Percentiles rank a stretch among this genome's conserved stretches.
phyloP scores from a whole-genome alignment of 2,329 filamentous ascomycete species.

The Macrophomina tecta region DNA sequence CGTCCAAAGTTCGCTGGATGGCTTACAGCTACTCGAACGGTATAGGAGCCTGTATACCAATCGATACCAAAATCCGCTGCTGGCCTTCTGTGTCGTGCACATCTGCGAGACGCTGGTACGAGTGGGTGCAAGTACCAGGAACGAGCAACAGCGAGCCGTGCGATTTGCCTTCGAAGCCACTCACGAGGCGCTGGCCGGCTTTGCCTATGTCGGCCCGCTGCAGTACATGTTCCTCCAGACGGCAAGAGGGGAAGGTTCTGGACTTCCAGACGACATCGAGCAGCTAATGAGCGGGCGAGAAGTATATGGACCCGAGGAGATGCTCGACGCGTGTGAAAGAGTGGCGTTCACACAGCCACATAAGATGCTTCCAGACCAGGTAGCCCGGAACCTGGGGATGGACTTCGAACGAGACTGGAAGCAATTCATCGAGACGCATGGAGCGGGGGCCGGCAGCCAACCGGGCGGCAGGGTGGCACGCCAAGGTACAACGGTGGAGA shows the following conservation, averaged over 20 bases:
- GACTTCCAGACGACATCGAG: slow-evolving; percentile 30
- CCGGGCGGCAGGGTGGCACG: neutral
- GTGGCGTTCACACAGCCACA: slow-evolving; percentile 36
- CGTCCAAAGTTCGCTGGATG: slow-evolving; percentile 32
- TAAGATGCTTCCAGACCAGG: slow-evolving; percentile 29
- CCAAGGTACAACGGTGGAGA: slow-evolving; percentile 1
- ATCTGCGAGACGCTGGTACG: slow-evolving; percentile 34
- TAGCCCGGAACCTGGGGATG: slow-evolving; percentile 26
- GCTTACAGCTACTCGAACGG: slow-evolving; percentile 32
- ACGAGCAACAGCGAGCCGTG: slow-evolving; percentile 17
- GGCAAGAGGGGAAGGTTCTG: slow-evolving; percentile 29
- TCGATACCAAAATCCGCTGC: slow-evolving; percentile 35
- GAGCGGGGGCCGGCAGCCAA: slow-evolving; percentile 6
- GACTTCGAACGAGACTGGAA: slow-evolving; percentile 30
- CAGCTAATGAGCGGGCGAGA: slow-evolving; percentile 32
- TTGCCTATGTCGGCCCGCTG: slow-evolving; percentile 36
- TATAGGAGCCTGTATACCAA: slow-evolving; percentile 32
- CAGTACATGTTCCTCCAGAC: slow-evolving; percentile 36
- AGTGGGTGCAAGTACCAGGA: slow-evolving; percentile 24
- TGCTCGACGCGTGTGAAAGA: slow-evolving; percentile 37
- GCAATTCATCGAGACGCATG: slow-evolving; percentile 30
- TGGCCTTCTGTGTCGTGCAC: slow-evolving; percentile 37
- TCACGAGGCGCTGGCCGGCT: slow-evolving; percentile 33
- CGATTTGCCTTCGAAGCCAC: slow-evolving; percentile 34
- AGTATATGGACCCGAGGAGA: slow-evolving; percentile 34